Conservation (phyloP, 148 eudicot genomes). For the Tetragonia tetragonoides region DNA sequence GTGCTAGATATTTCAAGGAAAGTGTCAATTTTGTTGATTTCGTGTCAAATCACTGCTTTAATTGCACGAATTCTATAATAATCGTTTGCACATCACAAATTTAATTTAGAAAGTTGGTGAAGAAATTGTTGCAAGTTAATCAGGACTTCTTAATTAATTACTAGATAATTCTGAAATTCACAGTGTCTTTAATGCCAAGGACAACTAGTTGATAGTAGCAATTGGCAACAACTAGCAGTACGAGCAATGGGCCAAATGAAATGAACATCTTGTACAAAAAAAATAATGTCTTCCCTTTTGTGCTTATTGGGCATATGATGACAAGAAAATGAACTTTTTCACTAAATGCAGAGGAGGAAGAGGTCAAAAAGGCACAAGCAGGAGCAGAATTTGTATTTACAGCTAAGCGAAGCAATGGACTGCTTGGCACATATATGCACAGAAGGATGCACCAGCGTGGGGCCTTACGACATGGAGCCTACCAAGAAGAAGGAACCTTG, state of each 20-base stretch:
- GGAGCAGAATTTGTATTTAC: slow-evolving; percentile 59
- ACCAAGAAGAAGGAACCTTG: slow-evolving; percentile 62
- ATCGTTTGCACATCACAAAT: not conserved
- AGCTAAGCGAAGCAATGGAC: slow-evolving; percentile 90
- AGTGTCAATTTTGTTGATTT: slow-evolving; percentile 4
- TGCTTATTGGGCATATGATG: not conserved
- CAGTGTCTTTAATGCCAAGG: not conserved
- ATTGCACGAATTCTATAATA: not conserved
- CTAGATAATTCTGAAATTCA: not conserved
- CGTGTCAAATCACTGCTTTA: not conserved
- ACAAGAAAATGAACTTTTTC: slow-evolving; percentile 1
- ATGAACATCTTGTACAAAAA: not conserved
- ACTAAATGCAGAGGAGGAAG: slow-evolving; percentile 63
- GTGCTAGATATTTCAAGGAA: slow-evolving; percentile 1
- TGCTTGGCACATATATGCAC: slow-evolving; percentile 83
- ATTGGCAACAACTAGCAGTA: not conserved
- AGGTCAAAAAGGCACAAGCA: slow-evolving; percentile 57
- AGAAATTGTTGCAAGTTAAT: too few relatives aligned
- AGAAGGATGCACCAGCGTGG: slow-evolving; percentile 82
- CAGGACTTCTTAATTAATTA: not conserved
- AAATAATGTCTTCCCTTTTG: not conserved
- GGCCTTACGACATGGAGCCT: slow-evolving; percentile 69
- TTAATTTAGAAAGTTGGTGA: too few relatives aligned
- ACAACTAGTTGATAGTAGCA: not conserved
- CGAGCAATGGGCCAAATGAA: not conserved